phyloP scores from a whole-genome alignment of 306 rosid genomes.

The Cajanus cajan region DNA sequence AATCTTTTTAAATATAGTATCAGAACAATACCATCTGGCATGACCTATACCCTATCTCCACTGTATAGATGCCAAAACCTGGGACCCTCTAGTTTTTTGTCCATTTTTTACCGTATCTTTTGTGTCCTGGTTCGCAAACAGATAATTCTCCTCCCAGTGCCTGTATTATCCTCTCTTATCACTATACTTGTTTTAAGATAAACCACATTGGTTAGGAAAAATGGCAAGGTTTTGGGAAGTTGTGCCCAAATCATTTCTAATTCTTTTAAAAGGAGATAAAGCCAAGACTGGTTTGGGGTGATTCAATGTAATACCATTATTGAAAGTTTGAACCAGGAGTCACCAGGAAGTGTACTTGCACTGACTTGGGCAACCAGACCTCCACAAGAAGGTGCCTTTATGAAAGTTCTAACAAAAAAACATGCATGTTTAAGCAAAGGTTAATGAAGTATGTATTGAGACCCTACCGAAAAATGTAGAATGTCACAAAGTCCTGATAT shows the following conservation, averaged over 20 bases:
- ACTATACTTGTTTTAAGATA: neutral
- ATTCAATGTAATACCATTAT: neutral
- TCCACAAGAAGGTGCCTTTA: neutral
- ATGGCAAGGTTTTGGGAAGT: neutral
- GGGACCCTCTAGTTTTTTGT: neutral
- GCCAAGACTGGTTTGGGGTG: neutral
- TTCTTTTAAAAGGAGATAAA: neutral
- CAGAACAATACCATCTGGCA: neutral
- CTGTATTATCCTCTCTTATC: neutral
- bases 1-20: neutral
- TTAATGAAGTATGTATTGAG: neutral
- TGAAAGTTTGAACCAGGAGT: neutral
- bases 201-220: neutral
- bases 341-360: neutral
- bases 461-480: slow-evolving; percentile 59
- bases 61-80: neutral
- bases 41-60: neutral
- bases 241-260: neutral
- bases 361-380: neutral
- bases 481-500: slow-evolving; percentile 57
- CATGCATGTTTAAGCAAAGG: slow-evolving; percentile 8
- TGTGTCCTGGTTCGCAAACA: neutral
- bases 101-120: neutral
- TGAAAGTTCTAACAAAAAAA: neutral
- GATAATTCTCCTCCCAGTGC: neutral